A percentile compares a stretch with the other conserved stretches of the same genome.
phyloP scores from a whole-genome alignment of 352 stramenopile species.

The Saprolegnia diclina region DNA sequence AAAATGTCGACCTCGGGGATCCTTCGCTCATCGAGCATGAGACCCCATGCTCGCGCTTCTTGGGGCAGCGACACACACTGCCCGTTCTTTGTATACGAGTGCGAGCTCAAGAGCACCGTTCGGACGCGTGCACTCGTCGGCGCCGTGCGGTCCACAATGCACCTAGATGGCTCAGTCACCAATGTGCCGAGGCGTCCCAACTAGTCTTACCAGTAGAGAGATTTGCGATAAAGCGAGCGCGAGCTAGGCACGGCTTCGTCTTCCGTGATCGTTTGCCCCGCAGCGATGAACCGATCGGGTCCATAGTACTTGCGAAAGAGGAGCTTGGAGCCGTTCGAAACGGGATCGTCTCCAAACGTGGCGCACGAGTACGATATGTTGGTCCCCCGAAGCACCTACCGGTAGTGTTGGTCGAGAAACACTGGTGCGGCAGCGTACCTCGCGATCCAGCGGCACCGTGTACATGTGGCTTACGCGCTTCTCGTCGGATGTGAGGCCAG shows the following conservation, averaged over 20 bases:
- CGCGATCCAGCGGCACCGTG: background rate
- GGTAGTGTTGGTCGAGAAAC: background rate
- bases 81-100: background rate
- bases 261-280: slow-evolving; percentile 2
- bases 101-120: slow-evolving; percentile 1
- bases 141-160: background rate
- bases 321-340: slow-evolving; percentile 6
- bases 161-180: background rate
- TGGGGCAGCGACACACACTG: background rate
- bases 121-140: background rate
- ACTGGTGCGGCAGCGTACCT: background rate
- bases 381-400: background rate
- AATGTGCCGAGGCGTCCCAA: background rate
- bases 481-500: background rate
- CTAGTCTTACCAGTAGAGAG: background rate
- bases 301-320: slow-evolving; percentile 4
- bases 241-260: background rate
- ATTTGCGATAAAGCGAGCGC: slow-evolving; percentile 1
- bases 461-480: background rate
- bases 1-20: background rate
- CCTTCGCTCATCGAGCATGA: background rate
- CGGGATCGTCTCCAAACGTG: background rate
- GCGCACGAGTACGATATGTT: background rate
- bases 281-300: background rate
- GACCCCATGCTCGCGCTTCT: background rate